Conservation (phyloP, 352 stramenopile species). For the Globisporangium nodosum region DNA sequence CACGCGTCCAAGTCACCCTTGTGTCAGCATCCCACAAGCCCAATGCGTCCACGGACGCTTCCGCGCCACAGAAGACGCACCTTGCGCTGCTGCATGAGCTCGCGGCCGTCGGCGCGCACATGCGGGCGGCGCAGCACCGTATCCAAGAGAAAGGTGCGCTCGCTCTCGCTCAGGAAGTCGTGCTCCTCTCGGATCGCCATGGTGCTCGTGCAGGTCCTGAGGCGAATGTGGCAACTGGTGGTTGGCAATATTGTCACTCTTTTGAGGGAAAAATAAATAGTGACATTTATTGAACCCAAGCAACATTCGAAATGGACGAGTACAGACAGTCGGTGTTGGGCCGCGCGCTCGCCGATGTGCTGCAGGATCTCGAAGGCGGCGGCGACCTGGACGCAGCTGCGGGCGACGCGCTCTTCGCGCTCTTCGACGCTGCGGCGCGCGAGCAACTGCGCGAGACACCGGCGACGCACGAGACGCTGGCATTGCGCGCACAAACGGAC, state of each 20-base stretch:
- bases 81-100: slow-evolving; percentile 79
- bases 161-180: slow-evolving; percentile 78
- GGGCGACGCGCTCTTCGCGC: slow-evolving; percentile 40
- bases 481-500: slow-evolving; percentile 30
- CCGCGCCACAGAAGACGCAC: slow-evolving; percentile 9
- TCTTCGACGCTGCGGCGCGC: slow-evolving; percentile 50
- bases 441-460: slow-evolving; percentile 18
- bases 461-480: slow-evolving; percentile 41
- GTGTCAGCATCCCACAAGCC: background rate
- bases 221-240: background rate
- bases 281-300: background rate
- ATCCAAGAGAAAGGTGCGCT: slow-evolving; percentile 72
- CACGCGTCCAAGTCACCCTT: background rate
- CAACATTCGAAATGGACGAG: slow-evolving; percentile 35
- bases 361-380: slow-evolving; percentile 40
- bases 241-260: background rate
- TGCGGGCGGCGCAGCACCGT: slow-evolving; percentile 52
- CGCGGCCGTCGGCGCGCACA: slow-evolving; percentile 65
- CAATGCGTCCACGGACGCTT: too few relatives aligned
- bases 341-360: slow-evolving; percentile 53
- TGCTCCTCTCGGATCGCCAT: slow-evolving; percentile 57
- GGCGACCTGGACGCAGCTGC: slow-evolving; percentile 15
- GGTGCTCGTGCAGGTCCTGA: background rate
- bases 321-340: slow-evolving; percentile 57
- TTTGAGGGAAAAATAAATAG: background rate